Evolutionary conservation across 345 rosid species (phyloP), one percentile per base, ranked within the genome.

Genomic region (Populus pruinosa): DNA sequence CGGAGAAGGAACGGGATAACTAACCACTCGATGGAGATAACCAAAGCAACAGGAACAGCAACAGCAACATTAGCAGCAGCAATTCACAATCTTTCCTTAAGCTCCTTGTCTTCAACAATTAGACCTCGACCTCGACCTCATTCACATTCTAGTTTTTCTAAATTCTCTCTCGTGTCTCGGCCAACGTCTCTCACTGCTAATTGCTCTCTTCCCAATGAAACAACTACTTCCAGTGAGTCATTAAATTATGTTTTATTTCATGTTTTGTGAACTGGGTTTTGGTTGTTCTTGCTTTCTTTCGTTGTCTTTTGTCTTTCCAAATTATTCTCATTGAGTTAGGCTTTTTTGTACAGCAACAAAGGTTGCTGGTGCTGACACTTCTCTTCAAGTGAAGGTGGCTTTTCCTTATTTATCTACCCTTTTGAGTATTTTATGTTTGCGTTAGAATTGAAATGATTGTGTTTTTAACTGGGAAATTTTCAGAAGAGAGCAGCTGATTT

Each of bases 401-500:
- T 72, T 20, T 36, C 27, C 9, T 11, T 23, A 64, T 33, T 0
- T 49, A 4, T 36, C 8, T 35, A 7, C 67, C 64, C 41, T 38
- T 17, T 62, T 9, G 38, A 8, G 23, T 16, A 25, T 16, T 12
- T 53, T 63, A 31, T 79, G 8, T 31, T 62, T 1, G 55, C 6
- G 55, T 49, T 44, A 59, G 69, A 36, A 83, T 77, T 74, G 77
- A 79, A 78, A 68, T 76, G 36, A 72, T 81, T 79, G 61, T 69
- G 72, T 81, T 17, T 62, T 43, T 79, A 82, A 86, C 79, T 75
- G 73, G 70, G 82, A 11, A 33, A 70, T 70, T 70, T 75, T 77
- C 88, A 93, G 97, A 88, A 83, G 89, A 92, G 83, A 84, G 97
- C 95, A n/a, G 66, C 77, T 77, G 92, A 88, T 76, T 62, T 89